Conservation (phyloP, 305 asterid genomes). For the Rubia peregrina region DNA sequence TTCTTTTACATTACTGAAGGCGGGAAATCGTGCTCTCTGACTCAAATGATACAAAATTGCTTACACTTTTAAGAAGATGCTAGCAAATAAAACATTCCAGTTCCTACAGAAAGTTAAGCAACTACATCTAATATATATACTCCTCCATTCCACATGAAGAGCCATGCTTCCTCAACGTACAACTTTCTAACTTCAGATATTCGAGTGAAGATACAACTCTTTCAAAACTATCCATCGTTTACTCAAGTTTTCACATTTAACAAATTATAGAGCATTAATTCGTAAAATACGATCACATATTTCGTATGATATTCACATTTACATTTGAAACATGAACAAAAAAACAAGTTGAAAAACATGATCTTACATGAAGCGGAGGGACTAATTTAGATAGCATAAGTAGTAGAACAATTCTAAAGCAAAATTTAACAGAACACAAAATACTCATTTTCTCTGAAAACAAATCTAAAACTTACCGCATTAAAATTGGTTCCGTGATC, state of each 20-base stretch:
- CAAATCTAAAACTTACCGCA: background rate
- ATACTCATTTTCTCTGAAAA: background rate
- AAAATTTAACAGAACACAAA: background rate
- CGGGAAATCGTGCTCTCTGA: constrained; percentile 38
- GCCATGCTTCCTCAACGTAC: background rate
- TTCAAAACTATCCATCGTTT: background rate
- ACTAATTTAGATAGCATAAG: too few species aligned
- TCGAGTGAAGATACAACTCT: background rate
- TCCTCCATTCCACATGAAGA: background rate
- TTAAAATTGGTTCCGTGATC: constrained; percentile 2
- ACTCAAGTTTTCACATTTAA: background rate
- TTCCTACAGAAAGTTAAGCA: constrained; percentile 3
- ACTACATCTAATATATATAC: background rate
- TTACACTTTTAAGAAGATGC: constrained; percentile 25
- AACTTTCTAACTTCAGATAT: background rate
- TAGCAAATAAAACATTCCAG: constrained; percentile 5
- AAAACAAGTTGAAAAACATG: background rate
- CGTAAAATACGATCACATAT: background rate
- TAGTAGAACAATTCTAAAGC: background rate
- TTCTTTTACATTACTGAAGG: constrained; percentile 34
- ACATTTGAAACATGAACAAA: background rate
- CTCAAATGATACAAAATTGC: constrained; percentile 30
- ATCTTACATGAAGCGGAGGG: too few species aligned
- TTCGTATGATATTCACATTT: background rate
- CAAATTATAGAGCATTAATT: background rate